Evolutionary conservation across 441 rosid species (phyloP), one percentile per base, ranked within the genome.

Genomic region (Raphanus hybrid): DNA sequence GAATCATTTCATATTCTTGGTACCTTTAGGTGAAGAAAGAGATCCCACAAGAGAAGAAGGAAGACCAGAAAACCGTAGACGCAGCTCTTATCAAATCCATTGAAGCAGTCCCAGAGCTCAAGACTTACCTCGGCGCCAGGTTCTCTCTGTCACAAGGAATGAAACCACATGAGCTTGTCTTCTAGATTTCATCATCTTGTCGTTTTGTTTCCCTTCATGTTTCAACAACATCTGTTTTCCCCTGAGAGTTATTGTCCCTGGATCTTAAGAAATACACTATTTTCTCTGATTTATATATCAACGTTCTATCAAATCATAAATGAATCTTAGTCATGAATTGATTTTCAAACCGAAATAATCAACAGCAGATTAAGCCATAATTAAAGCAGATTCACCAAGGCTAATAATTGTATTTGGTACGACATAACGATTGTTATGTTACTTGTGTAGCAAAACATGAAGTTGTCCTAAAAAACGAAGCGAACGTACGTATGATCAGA

Each of bases 131-230:
- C 9, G 85, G 83, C 2, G 91, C 91, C 23, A 81, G 91, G 79
- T 90, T 90, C 76, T 86, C 94, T 3, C 83, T 87, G 20, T 85
- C 85, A 78, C 80, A 88, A 57, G 92, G 89, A 79, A 87, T 87
- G 91, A 90, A 88, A 64, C 90, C 89, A 9, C 89, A 85, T 68
- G 92, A 87, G 78, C 92, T 88, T 75, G 59, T 54, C 59, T 54
- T 54, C 26, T 54, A 54, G 59, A 54, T 54, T 54, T 54, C 59
- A 4, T 48, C 54, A 15, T 54, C 58, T 2, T 54, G 16, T 54
- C 59, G 26, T 15, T 16, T 54, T 54, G 10, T 16, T 54, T 16
- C 59, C 26, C 59, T 54, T 54, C 59, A 7, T 7, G 59, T 54
- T 54, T 54, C 59, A 54, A 54, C 75, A 89, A 29, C 39, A 69